Conservation (phyloP, 305 asterid genomes). For the Fraxinus velutina region DNA sequence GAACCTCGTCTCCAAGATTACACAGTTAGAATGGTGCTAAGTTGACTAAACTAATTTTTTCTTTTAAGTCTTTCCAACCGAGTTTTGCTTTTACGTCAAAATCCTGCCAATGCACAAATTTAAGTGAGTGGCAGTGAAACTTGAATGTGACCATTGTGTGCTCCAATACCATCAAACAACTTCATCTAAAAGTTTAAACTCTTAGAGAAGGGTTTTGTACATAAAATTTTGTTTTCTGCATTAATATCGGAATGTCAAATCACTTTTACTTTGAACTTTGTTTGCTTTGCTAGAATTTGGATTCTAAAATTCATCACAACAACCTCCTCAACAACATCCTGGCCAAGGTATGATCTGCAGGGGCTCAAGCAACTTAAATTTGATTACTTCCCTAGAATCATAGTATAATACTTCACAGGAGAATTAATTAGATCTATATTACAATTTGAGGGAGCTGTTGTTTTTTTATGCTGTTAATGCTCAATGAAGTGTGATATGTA, state of each 20-base stretch:
- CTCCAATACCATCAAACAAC: not conserved
- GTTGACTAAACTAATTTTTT: not conserved
- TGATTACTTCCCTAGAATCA: not conserved
- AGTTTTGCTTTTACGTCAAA: not conserved
- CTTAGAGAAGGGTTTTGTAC: not conserved
- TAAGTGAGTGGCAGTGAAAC: not conserved
- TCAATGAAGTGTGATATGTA: conserved; percentile 2
- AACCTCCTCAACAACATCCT: conserved; percentile 90
- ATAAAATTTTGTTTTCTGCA: not conserved
- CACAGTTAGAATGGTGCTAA: not conserved
- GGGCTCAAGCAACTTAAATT: conserved; percentile 7
- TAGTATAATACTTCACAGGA: not conserved
- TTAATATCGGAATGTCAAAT: not conserved
- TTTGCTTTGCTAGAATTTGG: conserved; percentile 63
- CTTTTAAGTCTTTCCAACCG: not conserved
- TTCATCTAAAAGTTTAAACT: not conserved
- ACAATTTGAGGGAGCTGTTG: not conserved
- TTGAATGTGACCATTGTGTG: not conserved
- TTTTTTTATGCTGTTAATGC: not conserved
- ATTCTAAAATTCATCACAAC: conserved; percentile 92
- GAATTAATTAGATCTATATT: not conserved
- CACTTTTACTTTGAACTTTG: not conserved
- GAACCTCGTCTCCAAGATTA: not conserved
- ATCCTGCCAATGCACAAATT: not conserved
- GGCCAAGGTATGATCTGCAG: conserved; percentile 62